Base-by-base conservation (phyloP, 371 early-diverging fungal genomes). In the Quaeritorhiza haematococci region DNA sequence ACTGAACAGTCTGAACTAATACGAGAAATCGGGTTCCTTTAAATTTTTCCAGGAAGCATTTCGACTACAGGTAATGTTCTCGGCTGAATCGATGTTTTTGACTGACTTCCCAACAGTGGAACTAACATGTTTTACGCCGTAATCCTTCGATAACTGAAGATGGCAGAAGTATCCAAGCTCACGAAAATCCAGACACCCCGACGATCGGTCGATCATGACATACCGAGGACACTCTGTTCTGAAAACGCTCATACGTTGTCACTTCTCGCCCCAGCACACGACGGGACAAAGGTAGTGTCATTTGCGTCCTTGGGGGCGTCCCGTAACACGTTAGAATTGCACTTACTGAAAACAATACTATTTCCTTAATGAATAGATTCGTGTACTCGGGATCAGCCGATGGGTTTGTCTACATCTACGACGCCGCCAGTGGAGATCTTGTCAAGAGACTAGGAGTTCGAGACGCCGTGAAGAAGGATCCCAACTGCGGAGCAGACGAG, bases 231-330 rank as follows among this genome's bases (percentile, higher is more conserved):
- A 79, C 55, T 51, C 60, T 44, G 87, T 87, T 3, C 58, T 83
- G 10, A 59, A 68, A 28, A 87, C 87, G 0, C 56, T 87, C 33
- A 87, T 87, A 32, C 77, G 87, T 26, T 85, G 87, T 53, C 79
- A 84, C 54, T 87, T 83, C 49, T 80, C 84, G 2, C 85, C 87
- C 0, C 55, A 33, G 1, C 55, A 59, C 52, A 54, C 70, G 24
- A 84, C 83, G 17, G 80, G 82, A 2, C 79, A 82, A 46, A 56
- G 63, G 63, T 74, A 61, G 47, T 19, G 24, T n/a, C 58, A 56
- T 28, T n/a, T n/a, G n/a, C n/a, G n/a, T n/a, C n/a, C n/a, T n/a
- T n/a, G n/a, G n/a, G n/a, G 23, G 19, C 4, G 30, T 66, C 54
- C 35, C 64, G 49, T 26, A 62, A 71, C 56, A 60, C 61, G 7